phyloP scores from a whole-genome alignment of 2,329 filamentous ascomycete genomes.

The Calonectria ilicicola region DNA sequence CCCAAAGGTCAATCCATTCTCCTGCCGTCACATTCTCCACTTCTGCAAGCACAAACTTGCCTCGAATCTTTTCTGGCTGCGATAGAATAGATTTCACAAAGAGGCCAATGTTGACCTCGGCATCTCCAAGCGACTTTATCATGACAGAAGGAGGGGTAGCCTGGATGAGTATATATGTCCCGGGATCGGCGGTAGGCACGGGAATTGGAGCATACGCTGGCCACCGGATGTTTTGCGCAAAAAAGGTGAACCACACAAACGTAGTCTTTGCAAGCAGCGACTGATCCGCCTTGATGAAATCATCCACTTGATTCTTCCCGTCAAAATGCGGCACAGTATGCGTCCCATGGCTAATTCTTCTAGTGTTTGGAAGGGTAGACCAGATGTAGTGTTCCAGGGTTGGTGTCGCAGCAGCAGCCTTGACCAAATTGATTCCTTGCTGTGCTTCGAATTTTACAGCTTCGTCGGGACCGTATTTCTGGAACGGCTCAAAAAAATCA shows the following conservation, averaged over 20 bases:
- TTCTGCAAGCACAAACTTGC: conserved; percentile 44
- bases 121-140: conserved; percentile 46
- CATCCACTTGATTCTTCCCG: conserved; percentile 55
- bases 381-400: conserved; percentile 59
- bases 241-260: conserved; percentile 52
- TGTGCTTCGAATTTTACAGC: conserved; percentile 51
- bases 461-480: conserved; percentile 41
- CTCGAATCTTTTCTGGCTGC: conserved; percentile 45
- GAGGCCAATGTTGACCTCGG: conserved; percentile 45
- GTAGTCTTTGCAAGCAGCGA: conserved; percentile 52
- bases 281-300: conserved; percentile 51
- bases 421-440: conserved; percentile 56
- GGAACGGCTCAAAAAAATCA: conserved; percentile 52
- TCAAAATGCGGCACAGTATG: conserved; percentile 54
- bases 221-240: conserved; percentile 47
- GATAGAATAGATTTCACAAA: conserved; percentile 48
- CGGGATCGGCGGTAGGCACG: conserved; percentile 22
- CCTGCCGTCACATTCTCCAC: conserved; percentile 39
- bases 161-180: conserved; percentile 45
- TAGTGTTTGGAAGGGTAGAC: conserved; percentile 56
- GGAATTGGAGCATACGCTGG: conserved; percentile 24
- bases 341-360: conserved; percentile 46
- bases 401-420: conserved; percentile 50
- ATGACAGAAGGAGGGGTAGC: conserved; percentile 40
- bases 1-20: conserved; percentile 47